Base-by-base conservation (phyloP, 768 basidiomycete species). In the Cystobasidium tubakii region DNA sequence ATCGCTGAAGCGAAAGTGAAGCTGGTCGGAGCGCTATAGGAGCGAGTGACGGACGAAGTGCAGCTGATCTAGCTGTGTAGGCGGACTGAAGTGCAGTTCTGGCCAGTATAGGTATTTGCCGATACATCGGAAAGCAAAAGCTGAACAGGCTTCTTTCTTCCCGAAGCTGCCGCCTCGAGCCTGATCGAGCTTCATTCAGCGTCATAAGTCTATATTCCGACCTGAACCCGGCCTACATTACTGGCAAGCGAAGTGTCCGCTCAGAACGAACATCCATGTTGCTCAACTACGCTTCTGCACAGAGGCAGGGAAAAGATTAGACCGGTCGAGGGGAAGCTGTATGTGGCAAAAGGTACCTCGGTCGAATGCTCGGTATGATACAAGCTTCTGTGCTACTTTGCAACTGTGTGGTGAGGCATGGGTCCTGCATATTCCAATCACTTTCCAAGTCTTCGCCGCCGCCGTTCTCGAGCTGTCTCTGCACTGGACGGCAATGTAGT, bases 391-490 rank as follows among this genome's bases (percentile, higher is more conserved):
- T n/a, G n/a, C n/a, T n/a, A n/a, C n/a, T n/a, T n/a, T n/a, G n/a
- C n/a, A n/a, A n/a, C n/a, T n/a, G n/a, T n/a, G n/a, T n/a, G n/a
- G n/a, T 54, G 21, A 29, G 21, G 53, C 21, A 7, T 54, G n/a
- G 7, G 10, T 54, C 27, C 21, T 54, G 10, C 53, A 54, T 54
- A 6, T 4, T 29, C 6, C 21, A 6, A 10, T 54, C 53, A 34
- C 23, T 31, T 60, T 60, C 57, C 57, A 12, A 60, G 23, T 31
- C 57, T 60, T 6, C 57, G 25, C 33, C 57, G 25, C 33, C 57
- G 25, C 27, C 57, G 4, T 60, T 60, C 57, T 4, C 57, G 57
- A 27, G 57, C 57, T 34, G 57, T 60, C 33, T 60, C 57, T n/a
- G 3, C 46, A 21, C 10, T 12, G 4, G 15, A 15, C 57, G 57